Percentiles rank a stretch among this genome's conserved stretches.
These are phyloP conservation scores for Ogataea naganishii DNA, from an alignment of 805 yeast species.

Conservation along the genomic window DNA sequence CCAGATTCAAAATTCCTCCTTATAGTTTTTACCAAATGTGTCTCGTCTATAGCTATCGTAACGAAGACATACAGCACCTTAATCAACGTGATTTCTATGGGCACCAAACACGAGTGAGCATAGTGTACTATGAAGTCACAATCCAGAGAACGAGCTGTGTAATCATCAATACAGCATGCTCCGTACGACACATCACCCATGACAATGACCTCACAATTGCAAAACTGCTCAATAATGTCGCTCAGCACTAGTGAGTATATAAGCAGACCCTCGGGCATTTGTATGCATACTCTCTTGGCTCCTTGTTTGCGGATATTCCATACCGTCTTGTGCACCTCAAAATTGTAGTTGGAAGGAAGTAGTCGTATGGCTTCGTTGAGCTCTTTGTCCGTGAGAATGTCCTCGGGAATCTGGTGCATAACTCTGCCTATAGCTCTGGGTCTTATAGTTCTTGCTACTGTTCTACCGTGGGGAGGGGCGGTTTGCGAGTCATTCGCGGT, in stretches of 20 bases:
- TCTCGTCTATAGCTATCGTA: constrained; percentile 81
- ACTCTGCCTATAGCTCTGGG: constrained; percentile 45
- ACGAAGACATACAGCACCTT: constrained; percentile 94
- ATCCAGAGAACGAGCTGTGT: constrained; percentile 83
- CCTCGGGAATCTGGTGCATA: constrained; percentile 82
- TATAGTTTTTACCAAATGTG: constrained; percentile 71
- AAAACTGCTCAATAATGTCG: constrained; percentile 88
- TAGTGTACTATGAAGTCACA: constrained; percentile 95
- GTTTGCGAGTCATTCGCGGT: constrained; percentile 5
- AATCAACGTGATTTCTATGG: constrained; percentile 84
- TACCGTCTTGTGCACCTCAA: constrained; percentile 91
- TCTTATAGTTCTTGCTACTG: constrained; percentile 14
- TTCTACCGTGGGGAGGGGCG: no score
- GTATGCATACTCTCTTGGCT: constrained; percentile 84
- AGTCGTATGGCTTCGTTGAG: constrained; percentile 76
- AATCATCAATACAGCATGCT: constrained; percentile 97
- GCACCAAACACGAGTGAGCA: constrained; percentile 95
- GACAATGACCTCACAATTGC: constrained; percentile 76
- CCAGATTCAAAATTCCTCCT: constrained; percentile 59
- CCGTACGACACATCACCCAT: constrained; percentile 99
- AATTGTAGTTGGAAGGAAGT: constrained; percentile 86
- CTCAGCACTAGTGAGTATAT: constrained; percentile 84
- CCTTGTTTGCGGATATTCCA: constrained; percentile 77
- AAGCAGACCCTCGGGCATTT: constrained; percentile 94
- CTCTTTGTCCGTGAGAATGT: constrained; percentile 70